These are phyloP conservation scores for Plectosphaerella plurivora DNA, from an alignment of 2,329 filamentous ascomycete genomes.

Conservation along the genomic window DNA sequence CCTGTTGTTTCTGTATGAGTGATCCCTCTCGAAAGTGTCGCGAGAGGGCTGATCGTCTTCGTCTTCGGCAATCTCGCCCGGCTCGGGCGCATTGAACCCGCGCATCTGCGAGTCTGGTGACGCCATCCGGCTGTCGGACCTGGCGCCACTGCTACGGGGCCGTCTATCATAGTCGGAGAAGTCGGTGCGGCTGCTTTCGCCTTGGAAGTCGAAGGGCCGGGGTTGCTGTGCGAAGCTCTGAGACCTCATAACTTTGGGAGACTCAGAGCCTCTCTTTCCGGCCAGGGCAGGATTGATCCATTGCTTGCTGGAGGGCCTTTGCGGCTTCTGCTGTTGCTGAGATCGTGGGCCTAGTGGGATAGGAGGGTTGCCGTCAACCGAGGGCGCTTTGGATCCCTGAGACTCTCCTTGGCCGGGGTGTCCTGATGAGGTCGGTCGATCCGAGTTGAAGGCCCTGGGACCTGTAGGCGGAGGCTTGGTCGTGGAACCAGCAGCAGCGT, in stretches of 20 bases:
- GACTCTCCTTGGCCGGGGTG: slow-evolving; percentile 30
- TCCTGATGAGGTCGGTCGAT: slow-evolving; percentile 41
- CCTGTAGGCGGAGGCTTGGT: slow-evolving; percentile 50
- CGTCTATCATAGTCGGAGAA: slow-evolving; percentile 37
- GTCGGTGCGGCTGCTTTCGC: slow-evolving; percentile 27
- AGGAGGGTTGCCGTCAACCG: slow-evolving; percentile 37
- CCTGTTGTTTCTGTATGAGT: slow-evolving; percentile 3
- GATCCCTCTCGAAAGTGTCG: slow-evolving; percentile 10
- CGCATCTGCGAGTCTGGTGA: slow-evolving; percentile 29
- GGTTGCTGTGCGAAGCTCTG: slow-evolving; percentile 43
- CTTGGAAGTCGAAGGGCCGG: slow-evolving; percentile 30
- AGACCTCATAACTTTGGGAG: slow-evolving; percentile 45
- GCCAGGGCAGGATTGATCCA: slow-evolving; percentile 51
- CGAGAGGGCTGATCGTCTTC: slow-evolving; percentile 29
- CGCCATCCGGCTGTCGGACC: slow-evolving; percentile 33
- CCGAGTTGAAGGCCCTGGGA: slow-evolving; percentile 44
- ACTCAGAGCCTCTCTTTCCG: slow-evolving; percentile 44
- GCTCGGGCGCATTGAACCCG: slow-evolving; percentile 38
- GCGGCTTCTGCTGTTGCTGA: slow-evolving; percentile 36
- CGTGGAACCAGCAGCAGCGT: slow-evolving; percentile 23
- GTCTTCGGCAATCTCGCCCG: slow-evolving; percentile 40
- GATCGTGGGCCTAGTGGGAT: slow-evolving; percentile 52
- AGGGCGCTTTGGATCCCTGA: slow-evolving; percentile 37
- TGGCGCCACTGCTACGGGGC: slow-evolving; percentile 50
- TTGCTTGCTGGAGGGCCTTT: slow-evolving; percentile 52